These are phyloP conservation scores for Arctium minus DNA, from an alignment of 129 eudicot species.

Conservation along the genomic window DNA sequence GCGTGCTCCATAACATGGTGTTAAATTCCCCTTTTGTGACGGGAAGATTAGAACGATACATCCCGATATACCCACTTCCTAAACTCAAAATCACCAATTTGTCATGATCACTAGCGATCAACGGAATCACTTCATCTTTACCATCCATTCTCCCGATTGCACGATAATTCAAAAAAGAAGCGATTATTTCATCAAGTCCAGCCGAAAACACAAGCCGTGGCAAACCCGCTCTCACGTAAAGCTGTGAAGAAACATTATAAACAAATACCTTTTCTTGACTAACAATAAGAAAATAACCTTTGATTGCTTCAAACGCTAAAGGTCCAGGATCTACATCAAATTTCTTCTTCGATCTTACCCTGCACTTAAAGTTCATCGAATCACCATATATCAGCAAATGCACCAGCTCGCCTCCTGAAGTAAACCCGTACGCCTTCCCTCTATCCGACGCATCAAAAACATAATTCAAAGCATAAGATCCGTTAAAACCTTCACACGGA, in stretches of 20 bases:
- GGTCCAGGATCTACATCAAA: conserved; percentile 64
- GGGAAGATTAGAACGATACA: conserved; percentile 87
- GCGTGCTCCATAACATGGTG: conserved; percentile 82
- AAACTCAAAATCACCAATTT: conserved; percentile 70
- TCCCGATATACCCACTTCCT: conserved; percentile 79
- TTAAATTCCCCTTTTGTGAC: conserved; percentile 61
- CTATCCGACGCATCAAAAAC: conserved; percentile 86
- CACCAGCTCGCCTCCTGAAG: conserved; percentile 78
- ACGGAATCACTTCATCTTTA: conserved; percentile 41
- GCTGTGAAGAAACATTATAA: conserved; percentile 83
- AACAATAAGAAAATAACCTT: conserved; percentile 71
- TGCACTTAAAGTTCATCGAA: conserved; percentile 82
- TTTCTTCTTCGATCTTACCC: conserved; percentile 91
- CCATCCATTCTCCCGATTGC: conserved; percentile 28
- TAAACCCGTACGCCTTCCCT: conserved; percentile 87
- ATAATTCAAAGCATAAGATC: conserved; percentile 58
- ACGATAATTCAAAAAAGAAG: conserved; percentile 63
- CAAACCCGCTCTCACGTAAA: conserved; percentile 63
- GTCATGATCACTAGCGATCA: conserved; percentile 76
- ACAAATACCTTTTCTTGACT: conserved; percentile 66
- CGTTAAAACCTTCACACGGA: conserved; percentile 81
- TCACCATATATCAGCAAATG: conserved; percentile 77
- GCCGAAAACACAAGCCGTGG: conserved; percentile 79
- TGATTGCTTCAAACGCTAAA: conserved; percentile 65
- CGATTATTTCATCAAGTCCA: conserved; percentile 65